Base-by-base conservation (phyloP, 495 filamentous ascomycete genomes). In the Aspergillus biplanus region DNA sequence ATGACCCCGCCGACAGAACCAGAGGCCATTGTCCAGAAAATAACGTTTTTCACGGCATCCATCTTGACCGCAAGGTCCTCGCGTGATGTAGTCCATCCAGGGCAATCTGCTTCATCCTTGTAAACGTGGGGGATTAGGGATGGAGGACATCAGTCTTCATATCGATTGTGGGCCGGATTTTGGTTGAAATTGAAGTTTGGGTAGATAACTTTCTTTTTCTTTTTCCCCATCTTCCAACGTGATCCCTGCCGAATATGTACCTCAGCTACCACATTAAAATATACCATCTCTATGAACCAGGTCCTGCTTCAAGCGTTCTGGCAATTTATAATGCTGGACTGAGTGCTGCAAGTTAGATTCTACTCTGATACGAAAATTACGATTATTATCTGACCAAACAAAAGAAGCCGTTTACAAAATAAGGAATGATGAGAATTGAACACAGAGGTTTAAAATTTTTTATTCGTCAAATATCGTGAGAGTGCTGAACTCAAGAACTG, bases 1-100 rank as follows among this genome's bases (percentile, higher is more conserved):
- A 73, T 92, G 89, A 34, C 89, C 89, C 62, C 83, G 78, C 67
- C 82, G 81, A 72, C 89, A 92, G 65, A 83, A 89, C 78, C 82
- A 85, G 56, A 82, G 82, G 7, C 88, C 89, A 68, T 85, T 83
- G 53, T 90, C 86, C n/a, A 86, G 71, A 67, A 85, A 86, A 62
- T 84, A 90, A 60, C 80, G 80, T 42, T 69, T 79, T 54, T 86
- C 82, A 63, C 84, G 85, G 73, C 89, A 91, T 66, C 84, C 85
- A 54, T 88, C 86, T 69, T 87, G 79, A 54, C 84, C 85, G 70
- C 87, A 90, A 59, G 76, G 73, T 61, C 83, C 83, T 69, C 83
- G 82, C 60, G 80, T 82, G 58, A 78, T 75, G 68, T 87, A 84
- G 61, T 87, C 83, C 78, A 87, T 82, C 56, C 59, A 69, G 73